phyloP scores from a whole-genome alignment of 768 basidiomycete genomes.

The Sutorius australiensis region DNA sequence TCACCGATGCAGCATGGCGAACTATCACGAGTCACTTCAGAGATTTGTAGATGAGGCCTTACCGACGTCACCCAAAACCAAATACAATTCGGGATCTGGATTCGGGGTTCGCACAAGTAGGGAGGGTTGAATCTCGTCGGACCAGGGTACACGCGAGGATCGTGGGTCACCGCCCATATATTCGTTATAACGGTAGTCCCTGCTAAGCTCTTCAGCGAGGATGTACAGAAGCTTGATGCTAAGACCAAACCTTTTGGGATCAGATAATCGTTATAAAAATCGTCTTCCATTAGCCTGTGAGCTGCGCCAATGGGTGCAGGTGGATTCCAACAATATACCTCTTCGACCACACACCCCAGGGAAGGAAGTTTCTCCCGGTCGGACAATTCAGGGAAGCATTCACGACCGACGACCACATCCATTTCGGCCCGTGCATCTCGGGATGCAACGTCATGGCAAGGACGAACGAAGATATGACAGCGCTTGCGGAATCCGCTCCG shows the following conservation, averaged over 20 bases:
- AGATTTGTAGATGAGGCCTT: not conserved
- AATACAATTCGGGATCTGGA: slow-evolving; percentile 1
- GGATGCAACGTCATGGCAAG: slow-evolving; percentile 2
- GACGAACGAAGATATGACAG: slow-evolving; percentile 3
- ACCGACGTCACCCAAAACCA: slow-evolving; percentile 6
- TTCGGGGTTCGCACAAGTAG: not conserved
- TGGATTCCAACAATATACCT: slow-evolving; percentile 21
- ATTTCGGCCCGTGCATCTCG: slow-evolving; percentile 1
- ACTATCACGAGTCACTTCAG: not conserved
- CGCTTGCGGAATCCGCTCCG: slow-evolving; percentile 3
- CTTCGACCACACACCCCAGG: slow-evolving; percentile 30
- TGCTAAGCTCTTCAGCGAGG: not conserved
- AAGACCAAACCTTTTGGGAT: not conserved
- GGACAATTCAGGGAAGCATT: not conserved
- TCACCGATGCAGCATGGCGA: not conserved
- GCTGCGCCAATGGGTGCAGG: slow-evolving; percentile 7
- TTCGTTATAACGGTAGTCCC: slow-evolving; percentile 1
- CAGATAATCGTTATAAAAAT: slow-evolving; percentile 1
- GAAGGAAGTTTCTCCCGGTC: slow-evolving; percentile 42
- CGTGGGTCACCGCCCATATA: slow-evolving; percentile 6
- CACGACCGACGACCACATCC: not conserved
- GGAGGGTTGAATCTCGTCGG: not conserved
- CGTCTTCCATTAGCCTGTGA: slow-evolving; percentile 11
- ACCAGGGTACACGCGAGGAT: slow-evolving; percentile 1
- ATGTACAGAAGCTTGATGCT: not conserved